Conservation (phyloP, 805 yeast genomes). For the Schwanniomyces yamadae region DNA sequence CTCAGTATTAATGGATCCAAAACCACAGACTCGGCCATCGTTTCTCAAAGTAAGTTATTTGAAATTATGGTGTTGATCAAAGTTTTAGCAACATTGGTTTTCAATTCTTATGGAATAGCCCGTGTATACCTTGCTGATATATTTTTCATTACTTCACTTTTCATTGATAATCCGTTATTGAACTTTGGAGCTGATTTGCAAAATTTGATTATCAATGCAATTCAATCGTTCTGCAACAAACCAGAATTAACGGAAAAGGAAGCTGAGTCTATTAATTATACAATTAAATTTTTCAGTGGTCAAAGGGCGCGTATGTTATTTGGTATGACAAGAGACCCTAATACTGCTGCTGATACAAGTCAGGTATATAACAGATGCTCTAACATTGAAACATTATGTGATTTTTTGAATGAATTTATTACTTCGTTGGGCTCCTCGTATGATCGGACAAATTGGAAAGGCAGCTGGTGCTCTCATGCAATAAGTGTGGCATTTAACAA, state of each 20-base stretch:
- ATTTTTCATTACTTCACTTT: constrained; percentile 62
- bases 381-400: constrained; percentile 60
- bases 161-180: constrained; percentile 50
- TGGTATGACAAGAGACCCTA: constrained; percentile 61
- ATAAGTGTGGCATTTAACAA: constrained; percentile 60
- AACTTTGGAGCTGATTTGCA: constrained; percentile 63
- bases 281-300: constrained; percentile 51
- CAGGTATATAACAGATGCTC: constrained; percentile 41
- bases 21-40: constrained; percentile 37
- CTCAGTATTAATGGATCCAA: constrained; percentile 53
- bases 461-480: constrained; percentile 64
- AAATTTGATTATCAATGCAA: constrained; percentile 60
- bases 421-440: constrained; percentile 46
- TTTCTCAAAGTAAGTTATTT: constrained; percentile 53
- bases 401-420: constrained; percentile 51
- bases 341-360: constrained; percentile 30
- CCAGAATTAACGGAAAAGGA: constrained; percentile 45
- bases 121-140: constrained; percentile 71
- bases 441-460: constrained; percentile 54
- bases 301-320: constrained; percentile 67
- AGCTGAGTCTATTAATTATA: constrained; percentile 42
- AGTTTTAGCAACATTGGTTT: constrained; percentile 62
- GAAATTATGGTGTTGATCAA: constrained; percentile 69
- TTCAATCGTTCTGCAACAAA: constrained; percentile 66
- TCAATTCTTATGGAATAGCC: constrained; percentile 63